phyloP scores from a whole-genome alignment of 352 stramenopile species.

The Salisapilia sapeloensis region DNA sequence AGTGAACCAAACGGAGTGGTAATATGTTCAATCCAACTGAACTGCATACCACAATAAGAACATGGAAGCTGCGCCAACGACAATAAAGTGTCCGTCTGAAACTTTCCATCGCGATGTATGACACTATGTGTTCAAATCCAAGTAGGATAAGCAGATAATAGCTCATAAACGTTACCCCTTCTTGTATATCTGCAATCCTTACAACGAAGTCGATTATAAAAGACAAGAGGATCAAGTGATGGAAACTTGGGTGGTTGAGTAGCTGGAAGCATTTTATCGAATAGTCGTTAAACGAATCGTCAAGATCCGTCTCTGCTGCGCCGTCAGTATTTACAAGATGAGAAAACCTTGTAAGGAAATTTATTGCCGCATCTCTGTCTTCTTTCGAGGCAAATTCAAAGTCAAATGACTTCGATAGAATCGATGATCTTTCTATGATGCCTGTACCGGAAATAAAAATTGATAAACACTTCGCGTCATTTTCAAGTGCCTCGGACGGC shows the following conservation, averaged over 20 bases:
- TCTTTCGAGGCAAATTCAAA: constrained; percentile 4
- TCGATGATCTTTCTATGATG: neutral
- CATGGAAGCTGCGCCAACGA: too few relatives aligned
- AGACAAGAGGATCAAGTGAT: too few relatives aligned
- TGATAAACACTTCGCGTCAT: constrained; percentile 55
- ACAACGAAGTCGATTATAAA: too few relatives aligned
- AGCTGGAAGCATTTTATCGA: too few relatives aligned
- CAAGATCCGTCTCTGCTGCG: constrained; percentile 6
- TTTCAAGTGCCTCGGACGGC: constrained; percentile 19
- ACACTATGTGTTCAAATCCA: too few relatives aligned
- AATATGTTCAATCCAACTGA: constrained; percentile 67
- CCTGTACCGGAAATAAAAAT: constrained; percentile 11
- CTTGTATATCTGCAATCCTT: too few relatives aligned
- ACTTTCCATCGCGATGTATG: too few relatives aligned
- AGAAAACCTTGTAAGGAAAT: neutral
- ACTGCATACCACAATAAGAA: too few relatives aligned
- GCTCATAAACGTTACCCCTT: too few relatives aligned
- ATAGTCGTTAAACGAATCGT: constrained; percentile 46
- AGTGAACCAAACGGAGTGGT: constrained; percentile 52
- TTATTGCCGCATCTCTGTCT: neutral
- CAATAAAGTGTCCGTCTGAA: too few relatives aligned
- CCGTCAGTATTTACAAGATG: constrained; percentile 1
- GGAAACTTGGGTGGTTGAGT: too few relatives aligned
- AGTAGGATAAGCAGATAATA: too few relatives aligned
- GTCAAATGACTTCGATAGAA: neutral